A percentile compares a stretch with the other conserved stretches of the same genome.
phyloP scores from a whole-genome alignment of 371 early-diverging fungal genomes.

The Gilbertella persicaria region DNA sequence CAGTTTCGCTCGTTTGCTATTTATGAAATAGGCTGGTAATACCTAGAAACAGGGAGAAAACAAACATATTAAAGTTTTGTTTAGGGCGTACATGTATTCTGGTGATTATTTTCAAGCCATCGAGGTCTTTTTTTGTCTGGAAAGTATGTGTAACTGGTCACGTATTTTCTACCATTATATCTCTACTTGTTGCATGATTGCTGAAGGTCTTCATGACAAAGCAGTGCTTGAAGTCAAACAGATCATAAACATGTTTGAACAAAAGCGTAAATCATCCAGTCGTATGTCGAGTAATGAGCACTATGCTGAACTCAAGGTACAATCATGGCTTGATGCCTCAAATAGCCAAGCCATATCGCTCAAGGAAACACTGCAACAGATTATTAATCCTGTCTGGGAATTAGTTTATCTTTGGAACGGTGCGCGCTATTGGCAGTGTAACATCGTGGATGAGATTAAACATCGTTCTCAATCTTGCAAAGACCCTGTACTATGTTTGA shows the following conservation, averaged over 20 bases:
- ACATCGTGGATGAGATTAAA: neutral
- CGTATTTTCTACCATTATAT: constrained; percentile 38
- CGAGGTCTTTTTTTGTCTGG: constrained; percentile 36
- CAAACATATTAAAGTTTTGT: neutral
- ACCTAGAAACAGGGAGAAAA: neutral
- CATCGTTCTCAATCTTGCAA: no score
- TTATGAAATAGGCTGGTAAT: constrained; percentile 36
- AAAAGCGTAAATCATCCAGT: constrained; percentile 11
- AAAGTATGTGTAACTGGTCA: constrained; percentile 33
- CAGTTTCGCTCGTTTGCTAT: constrained; percentile 19
- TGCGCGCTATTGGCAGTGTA: constrained; percentile 4
- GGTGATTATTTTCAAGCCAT: constrained; percentile 30
- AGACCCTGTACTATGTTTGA: constrained; percentile 4
- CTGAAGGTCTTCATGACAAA: constrained; percentile 26
- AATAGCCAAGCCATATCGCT: neutral
- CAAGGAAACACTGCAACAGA: neutral
- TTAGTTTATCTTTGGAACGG: constrained; percentile 38
- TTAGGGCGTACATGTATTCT: constrained; percentile 30
- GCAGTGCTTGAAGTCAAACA: constrained; percentile 30
- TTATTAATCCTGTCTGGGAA: constrained; percentile 37
- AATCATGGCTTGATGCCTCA: constrained; percentile 16
- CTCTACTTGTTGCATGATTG: constrained; percentile 39
- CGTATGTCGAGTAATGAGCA: constrained; percentile 21
- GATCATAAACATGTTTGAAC: constrained; percentile 18
- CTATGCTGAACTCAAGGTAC: constrained; percentile 27